Evolutionary conservation across 176 grass and related monocot species (phyloP).

Genomic region (Lolium rigidum): DNA sequence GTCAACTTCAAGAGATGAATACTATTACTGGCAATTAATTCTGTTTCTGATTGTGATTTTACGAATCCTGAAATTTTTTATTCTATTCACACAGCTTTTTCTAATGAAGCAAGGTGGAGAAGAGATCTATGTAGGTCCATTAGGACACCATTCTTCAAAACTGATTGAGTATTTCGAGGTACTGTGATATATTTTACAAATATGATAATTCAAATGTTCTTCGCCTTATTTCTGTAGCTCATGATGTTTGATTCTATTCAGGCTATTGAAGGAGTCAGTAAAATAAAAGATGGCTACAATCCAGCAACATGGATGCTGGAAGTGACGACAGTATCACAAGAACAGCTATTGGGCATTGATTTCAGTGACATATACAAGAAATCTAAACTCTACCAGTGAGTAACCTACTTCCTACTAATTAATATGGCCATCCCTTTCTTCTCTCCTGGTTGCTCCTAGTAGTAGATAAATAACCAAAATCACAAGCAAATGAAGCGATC

Average conservation of each 20-base stretch:
- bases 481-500: background rate
- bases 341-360: constrained; percentile 55
- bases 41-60: background rate
- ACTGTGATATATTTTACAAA: constrained; percentile 3
- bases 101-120: constrained; percentile 91
- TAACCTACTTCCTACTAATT: background rate
- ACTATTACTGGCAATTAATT: background rate
- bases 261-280: constrained; percentile 65
- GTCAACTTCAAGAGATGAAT: too few species aligned
- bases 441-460: too few species aligned
- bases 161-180: constrained; percentile 90
- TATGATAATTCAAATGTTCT: background rate
- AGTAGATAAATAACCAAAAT: background rate
- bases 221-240: background rate
- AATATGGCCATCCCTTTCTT: background rate
- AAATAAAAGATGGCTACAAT: constrained; percentile 70
- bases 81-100: constrained; percentile 56
- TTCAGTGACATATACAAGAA: constrained; percentile 65
- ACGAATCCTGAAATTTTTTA: background rate
- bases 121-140: constrained; percentile 89
- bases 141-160: constrained; percentile 75
- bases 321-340: constrained; percentile 60
- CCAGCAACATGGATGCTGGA: constrained; percentile 95
- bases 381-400: constrained; percentile 73
- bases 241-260: constrained; percentile 29